Conservation (phyloP, 2,329 filamentous ascomycete genomes). For the Exophiala sideris region DNA sequence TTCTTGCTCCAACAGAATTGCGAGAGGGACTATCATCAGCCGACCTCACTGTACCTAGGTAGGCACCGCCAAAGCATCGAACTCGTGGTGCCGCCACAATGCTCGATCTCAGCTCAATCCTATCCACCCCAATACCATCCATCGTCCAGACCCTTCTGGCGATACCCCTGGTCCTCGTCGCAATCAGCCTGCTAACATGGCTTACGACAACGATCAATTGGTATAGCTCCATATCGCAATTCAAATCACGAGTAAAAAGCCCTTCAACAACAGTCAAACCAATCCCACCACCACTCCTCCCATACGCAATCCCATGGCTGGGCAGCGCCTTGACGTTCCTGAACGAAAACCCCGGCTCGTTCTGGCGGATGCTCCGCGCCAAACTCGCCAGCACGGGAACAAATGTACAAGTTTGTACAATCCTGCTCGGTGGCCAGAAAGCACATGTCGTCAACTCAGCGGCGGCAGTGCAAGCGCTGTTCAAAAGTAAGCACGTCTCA, state of each 20-base stretch:
- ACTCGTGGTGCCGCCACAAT: no score
- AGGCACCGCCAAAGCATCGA: no score
- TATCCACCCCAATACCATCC: background rate
- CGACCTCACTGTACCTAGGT: no score
- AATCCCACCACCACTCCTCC: slow-evolving; percentile 13
- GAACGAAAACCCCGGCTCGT: slow-evolving; percentile 16
- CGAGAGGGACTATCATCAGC: no score
- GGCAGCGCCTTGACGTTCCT: slow-evolving; percentile 19
- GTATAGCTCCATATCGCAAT: background rate
- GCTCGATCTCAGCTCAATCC: no score
- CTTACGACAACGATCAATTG: slow-evolving; percentile 6
- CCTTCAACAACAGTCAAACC: background rate
- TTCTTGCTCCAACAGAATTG: no score
- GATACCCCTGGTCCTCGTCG: background rate
- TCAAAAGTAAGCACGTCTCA: slow-evolving; percentile 11
- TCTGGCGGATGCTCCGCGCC: slow-evolving; percentile 17
- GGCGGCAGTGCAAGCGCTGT: slow-evolving; percentile 13
- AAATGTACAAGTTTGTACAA: slow-evolving; percentile 6
- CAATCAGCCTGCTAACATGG: slow-evolving; percentile 6
- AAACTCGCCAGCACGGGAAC: slow-evolving; percentile 6
- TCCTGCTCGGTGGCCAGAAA: slow-evolving; percentile 14
- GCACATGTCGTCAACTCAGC: slow-evolving; percentile 14
- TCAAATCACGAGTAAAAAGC: background rate
- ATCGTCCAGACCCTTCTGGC: background rate
- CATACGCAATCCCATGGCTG: slow-evolving; percentile 18